Percentiles rank a stretch among this genome's conserved stretches.
These are phyloP conservation scores for Penicillium taxi DNA, from an alignment of 495 filamentous ascomycete genomes.

Conservation along the genomic window DNA sequence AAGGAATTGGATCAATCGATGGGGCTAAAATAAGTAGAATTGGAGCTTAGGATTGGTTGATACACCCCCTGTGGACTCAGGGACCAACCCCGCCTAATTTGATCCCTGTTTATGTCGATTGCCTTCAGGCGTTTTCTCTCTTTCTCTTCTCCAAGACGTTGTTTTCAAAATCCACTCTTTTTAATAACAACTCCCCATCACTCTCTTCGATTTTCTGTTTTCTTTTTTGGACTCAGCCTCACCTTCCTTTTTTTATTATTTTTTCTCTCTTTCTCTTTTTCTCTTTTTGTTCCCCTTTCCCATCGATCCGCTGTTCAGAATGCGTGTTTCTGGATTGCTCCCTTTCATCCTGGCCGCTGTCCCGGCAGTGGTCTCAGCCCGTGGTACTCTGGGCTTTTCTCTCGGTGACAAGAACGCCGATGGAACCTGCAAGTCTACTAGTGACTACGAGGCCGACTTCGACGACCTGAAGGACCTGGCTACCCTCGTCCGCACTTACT, in stretches of 20 bases:
- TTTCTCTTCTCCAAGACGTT: background rate
- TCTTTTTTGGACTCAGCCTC: too few species aligned
- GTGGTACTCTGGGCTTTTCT: constrained; percentile 43
- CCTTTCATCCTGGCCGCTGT: constrained; percentile 33
- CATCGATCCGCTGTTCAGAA: constrained; percentile 19
- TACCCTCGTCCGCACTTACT: constrained; percentile 62
- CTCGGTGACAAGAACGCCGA: constrained; percentile 44
- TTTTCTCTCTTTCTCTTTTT: constrained; percentile 1
- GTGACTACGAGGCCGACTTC: constrained; percentile 64
- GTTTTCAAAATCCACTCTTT: too few species aligned
- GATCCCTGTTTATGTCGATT: background rate
- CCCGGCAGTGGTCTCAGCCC: constrained; percentile 35
- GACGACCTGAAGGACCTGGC: constrained; percentile 46
- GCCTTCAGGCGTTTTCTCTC: background rate
- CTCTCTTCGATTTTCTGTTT: too few species aligned
- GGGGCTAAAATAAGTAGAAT: too few species aligned
- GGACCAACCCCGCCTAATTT: background rate
- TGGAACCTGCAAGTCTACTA: constrained; percentile 53
- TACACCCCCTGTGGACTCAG: too few species aligned
- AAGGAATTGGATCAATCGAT: too few species aligned
- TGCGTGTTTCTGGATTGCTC: constrained; percentile 38
- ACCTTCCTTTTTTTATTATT: background rate
- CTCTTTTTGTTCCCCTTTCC: constrained; percentile 3
- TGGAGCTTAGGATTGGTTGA: too few species aligned
- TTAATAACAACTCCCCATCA: too few species aligned